Evolutionary conservation across 169 alveolate genomes (phyloP).

Genomic region (Neospora caninum): DNA sequence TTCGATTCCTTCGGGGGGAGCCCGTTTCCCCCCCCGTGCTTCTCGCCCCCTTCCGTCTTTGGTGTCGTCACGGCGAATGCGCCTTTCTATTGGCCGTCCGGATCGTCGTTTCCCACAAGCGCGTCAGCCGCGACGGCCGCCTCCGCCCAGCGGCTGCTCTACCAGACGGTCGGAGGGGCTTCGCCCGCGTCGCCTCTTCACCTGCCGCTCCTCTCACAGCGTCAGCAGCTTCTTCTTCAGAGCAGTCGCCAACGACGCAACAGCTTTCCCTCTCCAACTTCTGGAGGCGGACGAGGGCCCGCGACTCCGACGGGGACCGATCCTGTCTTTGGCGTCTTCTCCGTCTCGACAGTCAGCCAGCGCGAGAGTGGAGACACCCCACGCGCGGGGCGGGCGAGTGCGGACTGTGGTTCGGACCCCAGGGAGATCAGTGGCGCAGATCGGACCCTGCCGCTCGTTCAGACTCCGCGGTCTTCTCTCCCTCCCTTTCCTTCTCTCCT

Average conservation of each 20-base stretch:
- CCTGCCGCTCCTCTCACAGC: slow-evolving; percentile 13
- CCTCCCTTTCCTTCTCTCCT: not conserved
- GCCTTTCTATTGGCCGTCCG: not conserved
- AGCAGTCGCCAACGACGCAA: slow-evolving; percentile 11
- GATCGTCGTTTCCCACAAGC: not conserved
- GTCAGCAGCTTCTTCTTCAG: slow-evolving; percentile 25
- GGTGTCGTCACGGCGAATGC: not conserved
- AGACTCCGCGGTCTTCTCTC: not conserved
- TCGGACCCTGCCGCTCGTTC: not conserved
- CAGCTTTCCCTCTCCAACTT: not conserved
- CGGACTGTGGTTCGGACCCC: not conserved
- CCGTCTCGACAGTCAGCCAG: not conserved
- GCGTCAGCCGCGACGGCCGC: slow-evolving; percentile 4
- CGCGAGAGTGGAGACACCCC: slow-evolving; percentile 6
- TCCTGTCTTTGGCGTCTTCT: not conserved
- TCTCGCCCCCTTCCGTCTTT: not conserved
- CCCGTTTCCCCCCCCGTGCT: slow-evolving; percentile 4
- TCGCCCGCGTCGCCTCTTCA: not conserved
- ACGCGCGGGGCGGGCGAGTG: not conserved
- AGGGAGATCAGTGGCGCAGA: not conserved
- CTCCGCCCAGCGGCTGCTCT: not conserved
- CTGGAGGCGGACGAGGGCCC: not conserved
- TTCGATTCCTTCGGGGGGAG: not conserved
- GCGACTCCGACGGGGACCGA: not conserved
- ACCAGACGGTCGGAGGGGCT: not conserved